Percentiles rank a stretch among this genome's conserved stretches.
Conservation (phyloP, 2,329 filamentous ascomycete species). For the Fusarium mexicanum region DNA sequence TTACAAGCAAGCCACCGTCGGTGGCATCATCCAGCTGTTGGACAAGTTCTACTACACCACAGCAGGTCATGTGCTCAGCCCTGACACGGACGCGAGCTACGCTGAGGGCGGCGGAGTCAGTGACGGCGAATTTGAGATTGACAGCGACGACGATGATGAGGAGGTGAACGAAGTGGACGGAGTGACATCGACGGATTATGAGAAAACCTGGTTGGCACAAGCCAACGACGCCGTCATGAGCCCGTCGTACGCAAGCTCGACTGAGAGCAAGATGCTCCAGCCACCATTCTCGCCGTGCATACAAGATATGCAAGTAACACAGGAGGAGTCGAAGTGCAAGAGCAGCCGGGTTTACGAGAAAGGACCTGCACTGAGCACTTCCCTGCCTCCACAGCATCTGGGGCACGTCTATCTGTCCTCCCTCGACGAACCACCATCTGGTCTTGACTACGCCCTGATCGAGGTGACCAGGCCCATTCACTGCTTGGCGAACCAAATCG, state of each 20-base stretch:
- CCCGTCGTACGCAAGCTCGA: not conserved
- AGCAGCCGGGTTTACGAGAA: not conserved
- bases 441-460: not conserved
- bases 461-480: not conserved
- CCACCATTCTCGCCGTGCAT: not conserved
- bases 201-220: not conserved
- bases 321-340: not conserved
- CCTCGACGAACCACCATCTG: not conserved
- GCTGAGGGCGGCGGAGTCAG: not conserved
- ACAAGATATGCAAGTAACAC: not conserved
- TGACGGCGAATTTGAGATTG: not conserved
- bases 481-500: not conserved
- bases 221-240: not conserved
- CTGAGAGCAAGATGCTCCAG: not conserved
- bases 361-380: not conserved
- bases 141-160: not conserved
- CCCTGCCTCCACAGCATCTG: not conserved
- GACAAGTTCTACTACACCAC: not conserved
- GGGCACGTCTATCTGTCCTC: not conserved
- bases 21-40: not conserved
- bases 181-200: not conserved
- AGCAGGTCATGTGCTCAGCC: not conserved
- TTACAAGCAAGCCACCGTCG: not conserved
- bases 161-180: not conserved
- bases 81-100: not conserved